Evolutionary conservation across 345 rosid species (phyloP).

Genomic region (Brassica napus): Da-Ae NC_063451.1:27368501-27369000

Average conservation of each 20-base stretch:
- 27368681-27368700: too few species aligned
- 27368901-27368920: too few species aligned
- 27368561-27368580: not conserved
- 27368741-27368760: not conserved
- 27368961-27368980: too few species aligned
- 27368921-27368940: too few species aligned
- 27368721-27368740: not conserved
- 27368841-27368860: not conserved
- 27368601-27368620: not conserved
- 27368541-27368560: not conserved
- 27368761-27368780: not conserved
- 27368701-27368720: too few species aligned
- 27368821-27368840: not conserved
- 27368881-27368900: not conserved
- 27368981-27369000: too few species aligned
- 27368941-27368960: too few species aligned
- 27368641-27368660: not conserved
- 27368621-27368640: not conserved
- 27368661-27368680: not conserved
- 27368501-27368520: not conserved
- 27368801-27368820: too few species aligned
- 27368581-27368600: too few species aligned
- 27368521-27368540: not conserved
- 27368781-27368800: not conserved
- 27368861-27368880: not conserved